Evolutionary conservation across 148 eudicot genomes (phyloP).

Genomic region (Cornus suecica): DNA sequence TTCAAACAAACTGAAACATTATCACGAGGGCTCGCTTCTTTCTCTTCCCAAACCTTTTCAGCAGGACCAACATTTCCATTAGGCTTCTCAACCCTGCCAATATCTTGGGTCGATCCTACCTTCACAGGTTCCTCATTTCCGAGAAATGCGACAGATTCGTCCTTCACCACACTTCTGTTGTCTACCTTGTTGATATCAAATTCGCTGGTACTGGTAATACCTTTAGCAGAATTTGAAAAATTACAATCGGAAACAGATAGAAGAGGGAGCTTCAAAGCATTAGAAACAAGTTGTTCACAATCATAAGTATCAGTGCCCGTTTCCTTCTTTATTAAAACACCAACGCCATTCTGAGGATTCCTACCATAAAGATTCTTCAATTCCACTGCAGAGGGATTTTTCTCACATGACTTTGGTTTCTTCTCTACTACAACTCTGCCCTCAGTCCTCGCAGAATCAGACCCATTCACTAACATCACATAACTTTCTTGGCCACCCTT

Average conservation of each 20-base stretch:
- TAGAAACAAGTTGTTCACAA: slow-evolving; percentile 64
- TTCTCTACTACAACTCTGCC: slow-evolving; percentile 30
- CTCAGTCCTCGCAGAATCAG: slow-evolving; percentile 27
- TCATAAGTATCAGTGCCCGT: slow-evolving; percentile 39
- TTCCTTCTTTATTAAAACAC: slow-evolving; percentile 37
- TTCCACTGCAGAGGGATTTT: slow-evolving; percentile 28
- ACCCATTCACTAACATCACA: slow-evolving; percentile 19
- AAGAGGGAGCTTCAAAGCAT: slow-evolving; percentile 80
- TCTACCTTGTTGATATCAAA: slow-evolving; percentile 8
- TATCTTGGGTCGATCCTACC: slow-evolving; percentile 26
- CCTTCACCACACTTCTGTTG: slow-evolving; percentile 24
- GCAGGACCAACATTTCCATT: slow-evolving; percentile 32
- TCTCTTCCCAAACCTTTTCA: slow-evolving; percentile 26
- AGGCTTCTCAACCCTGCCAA: slow-evolving; percentile 34
- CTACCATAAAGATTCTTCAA: slow-evolving; percentile 24
- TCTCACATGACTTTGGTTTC: slow-evolving; percentile 33
- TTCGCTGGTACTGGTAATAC: slow-evolving; percentile 14
- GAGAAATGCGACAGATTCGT: slow-evolving; percentile 23
- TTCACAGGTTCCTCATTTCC: slow-evolving; percentile 28
- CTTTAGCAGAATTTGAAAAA: slow-evolving; percentile 23
- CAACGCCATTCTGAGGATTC: slow-evolving; percentile 16
- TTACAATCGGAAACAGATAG: slow-evolving; percentile 39
- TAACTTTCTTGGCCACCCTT: slow-evolving; percentile 39
- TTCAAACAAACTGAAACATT: slow-evolving; percentile 17
- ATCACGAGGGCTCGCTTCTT: slow-evolving; percentile 16